Evolutionary conservation across 306 rosid genomes (phyloP).

Genomic region (Cucumis sativus): Cucumber_9930_V3 NC_026655.2:24989001-24989500

Average conservation of each 20-base stretch:
- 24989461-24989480: too few relatives aligned
- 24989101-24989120: constrained; percentile 49
- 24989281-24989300: background rate
- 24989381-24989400: too few relatives aligned
- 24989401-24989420: too few relatives aligned
- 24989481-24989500: too few relatives aligned
- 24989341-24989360: too few relatives aligned
- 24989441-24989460: too few relatives aligned
- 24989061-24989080: constrained; percentile 24
- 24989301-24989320: background rate
- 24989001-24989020: too few relatives aligned
- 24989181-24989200: background rate
- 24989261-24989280: too few relatives aligned
- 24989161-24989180: background rate
- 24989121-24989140: constrained; percentile 33
- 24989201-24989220: constrained; percentile 25
- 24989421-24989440: too few relatives aligned
- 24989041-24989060: background rate
- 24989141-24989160: constrained; percentile 22
- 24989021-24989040: too few relatives aligned
- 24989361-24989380: too few relatives aligned
- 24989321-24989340: too few relatives aligned
- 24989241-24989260: background rate
- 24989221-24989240: constrained; percentile 29
- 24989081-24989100: constrained; percentile 45